These are phyloP conservation scores for Sporothrix euskadiensis DNA, from an alignment of 2,329 filamentous ascomycete species.

Conservation along the genomic window DNA sequence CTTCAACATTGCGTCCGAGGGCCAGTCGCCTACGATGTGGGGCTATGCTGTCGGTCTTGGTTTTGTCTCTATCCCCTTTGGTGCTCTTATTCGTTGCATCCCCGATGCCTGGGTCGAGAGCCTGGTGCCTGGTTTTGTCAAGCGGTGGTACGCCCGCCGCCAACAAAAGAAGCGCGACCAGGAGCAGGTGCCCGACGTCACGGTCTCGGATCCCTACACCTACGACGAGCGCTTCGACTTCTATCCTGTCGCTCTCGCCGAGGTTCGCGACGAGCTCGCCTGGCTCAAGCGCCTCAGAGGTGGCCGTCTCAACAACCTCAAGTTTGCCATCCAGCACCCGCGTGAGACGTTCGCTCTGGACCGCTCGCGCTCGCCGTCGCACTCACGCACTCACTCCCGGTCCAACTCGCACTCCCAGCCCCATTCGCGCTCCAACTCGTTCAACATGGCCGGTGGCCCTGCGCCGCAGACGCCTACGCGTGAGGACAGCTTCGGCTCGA, in stretches of 20 bases:
- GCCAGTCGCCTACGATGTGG: slow-evolving; percentile 76
- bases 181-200: slow-evolving; percentile 53
- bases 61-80: slow-evolving; percentile 80
- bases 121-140: slow-evolving; percentile 56
- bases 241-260: slow-evolving; percentile 71
- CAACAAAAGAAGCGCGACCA: neutral
- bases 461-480: slow-evolving; percentile 58
- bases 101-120: slow-evolving; percentile 68
- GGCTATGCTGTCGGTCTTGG: slow-evolving; percentile 82
- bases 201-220: slow-evolving; percentile 58
- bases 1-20: slow-evolving; percentile 66
- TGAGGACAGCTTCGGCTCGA: slow-evolving; percentile 52
- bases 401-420: slow-evolving; percentile 58
- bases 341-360: slow-evolving; percentile 66
- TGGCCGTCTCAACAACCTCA: slow-evolving; percentile 77
- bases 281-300: slow-evolving; percentile 81
- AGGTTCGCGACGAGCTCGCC: slow-evolving; percentile 76
- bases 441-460: slow-evolving; percentile 17
- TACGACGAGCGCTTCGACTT: slow-evolving; percentile 58
- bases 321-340: slow-evolving; percentile 74
- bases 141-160: slow-evolving; percentile 44
- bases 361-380: slow-evolving; percentile 63
- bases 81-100: slow-evolving; percentile 75
- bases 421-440: slow-evolving; percentile 61
- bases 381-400: slow-evolving; percentile 65